Conservation (phyloP, 805 yeast genomes). For the Metschnikowia continentalis region DNA sequence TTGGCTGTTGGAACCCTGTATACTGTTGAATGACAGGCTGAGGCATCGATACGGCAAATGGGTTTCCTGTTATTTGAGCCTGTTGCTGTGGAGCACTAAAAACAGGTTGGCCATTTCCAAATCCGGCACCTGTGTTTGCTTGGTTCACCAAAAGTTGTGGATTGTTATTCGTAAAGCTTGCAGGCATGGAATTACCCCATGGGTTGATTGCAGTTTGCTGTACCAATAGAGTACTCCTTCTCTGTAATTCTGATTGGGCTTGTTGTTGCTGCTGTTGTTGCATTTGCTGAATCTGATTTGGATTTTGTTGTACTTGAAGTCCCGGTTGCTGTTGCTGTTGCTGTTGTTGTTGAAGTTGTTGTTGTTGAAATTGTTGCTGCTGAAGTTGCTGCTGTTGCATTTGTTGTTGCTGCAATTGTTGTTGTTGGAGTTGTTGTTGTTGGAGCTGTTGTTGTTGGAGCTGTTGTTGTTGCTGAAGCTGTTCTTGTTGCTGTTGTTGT, state of each 20-base stretch:
- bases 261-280: not conserved
- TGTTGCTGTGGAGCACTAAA: conserved; percentile 18
- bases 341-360: conserved; percentile 4
- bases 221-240: conserved; percentile 28
- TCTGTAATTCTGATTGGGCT: conserved; percentile 10
- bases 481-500: conserved; percentile 44
- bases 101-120: conserved; percentile 41
- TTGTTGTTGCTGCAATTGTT: not conserved
- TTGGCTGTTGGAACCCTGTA: conserved; percentile 7
- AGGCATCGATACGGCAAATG: conserved; percentile 6
- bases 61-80: conserved; percentile 12
- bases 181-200: conserved; percentile 27
- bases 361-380: not conserved
- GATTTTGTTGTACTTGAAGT: conserved; percentile 1
- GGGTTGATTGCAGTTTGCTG: conserved; percentile 40
- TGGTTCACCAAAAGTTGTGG: conserved; percentile 12
- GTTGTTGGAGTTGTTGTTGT: not conserved
- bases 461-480: not conserved
- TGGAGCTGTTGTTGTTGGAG: not conserved
- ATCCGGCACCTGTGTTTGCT: conserved; percentile 53
- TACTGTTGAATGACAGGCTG: conserved; percentile 11
- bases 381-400: not conserved
- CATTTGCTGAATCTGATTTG: not conserved
- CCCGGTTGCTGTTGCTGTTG: conserved; percentile 5
- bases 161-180: conserved; percentile 6